Evolutionary conservation across 2,329 filamentous ascomycete genomes (phyloP), one percentile per base, ranked within the genome.

Genomic region (Colletotrichum sp.): DNA sequence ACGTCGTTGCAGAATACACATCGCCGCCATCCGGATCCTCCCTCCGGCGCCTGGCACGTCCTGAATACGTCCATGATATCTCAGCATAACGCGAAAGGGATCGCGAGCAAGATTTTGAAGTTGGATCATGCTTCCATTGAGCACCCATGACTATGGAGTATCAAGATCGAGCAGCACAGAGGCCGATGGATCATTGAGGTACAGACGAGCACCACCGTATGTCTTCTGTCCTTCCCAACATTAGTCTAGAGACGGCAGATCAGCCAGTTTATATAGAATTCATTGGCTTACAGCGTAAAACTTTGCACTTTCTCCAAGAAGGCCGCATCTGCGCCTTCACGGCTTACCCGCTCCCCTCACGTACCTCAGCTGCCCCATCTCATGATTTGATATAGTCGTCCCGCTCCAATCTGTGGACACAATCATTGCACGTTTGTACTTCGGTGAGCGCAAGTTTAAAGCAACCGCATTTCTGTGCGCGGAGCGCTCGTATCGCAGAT

Each of bases 351-450:
- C 6, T 8, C 26, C 26, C 26, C 28, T 43, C 16, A 48, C 5
- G 39, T n/a, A 48, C 43, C 18, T 48, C n/a, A 48, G 18, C 43
- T 21, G 3, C 10, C 0, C n/a, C 2, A 0, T 0, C 43, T 48
- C 43, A 12, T 48, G 43, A 48, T 1, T 48, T 48, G 43, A n/a
- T n/a, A n/a, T n/a, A n/a, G n/a, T n/a, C n/a, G n/a, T n/a, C n/a
- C n/a, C n/a, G n/a, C n/a, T n/a, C n/a, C n/a, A n/a, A n/a, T n/a
- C n/a, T n/a, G n/a, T n/a, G n/a, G n/a, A n/a, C n/a, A n/a, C n/a
- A n/a, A n/a, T n/a, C n/a, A n/a, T n/a, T n/a, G n/a, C n/a, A n/a
- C n/a, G n/a, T n/a, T n/a, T n/a, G n/a, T n/a, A n/a, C n/a, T n/a
- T n/a, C n/a, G n/a, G n/a, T n/a, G n/a, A n/a, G n/a, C n/a, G n/a